These are phyloP conservation scores for Bertia moriformis DNA, from an alignment of 2,329 filamentous ascomycete genomes.

Conservation along the genomic window DNA sequence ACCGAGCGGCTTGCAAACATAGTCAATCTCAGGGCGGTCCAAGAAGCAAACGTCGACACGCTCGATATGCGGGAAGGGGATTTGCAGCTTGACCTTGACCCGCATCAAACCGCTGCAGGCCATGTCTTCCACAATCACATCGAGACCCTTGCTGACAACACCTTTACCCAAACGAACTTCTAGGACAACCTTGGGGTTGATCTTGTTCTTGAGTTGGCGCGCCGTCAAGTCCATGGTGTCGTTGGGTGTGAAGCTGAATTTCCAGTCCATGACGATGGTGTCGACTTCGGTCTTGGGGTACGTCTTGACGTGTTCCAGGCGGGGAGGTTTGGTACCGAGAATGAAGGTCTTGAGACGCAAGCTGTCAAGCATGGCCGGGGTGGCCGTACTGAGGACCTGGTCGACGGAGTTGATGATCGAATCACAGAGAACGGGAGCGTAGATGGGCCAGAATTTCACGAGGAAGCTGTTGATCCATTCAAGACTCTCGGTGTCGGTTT, in stretches of 20 bases:
- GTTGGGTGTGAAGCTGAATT: constrained; percentile 96
- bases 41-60: constrained; percentile 91
- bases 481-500: constrained; percentile 79
- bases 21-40: constrained; percentile 78
- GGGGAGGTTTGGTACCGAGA: constrained; percentile 83
- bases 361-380: constrained; percentile 83
- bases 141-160: constrained; percentile 89
- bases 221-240: constrained; percentile 84
- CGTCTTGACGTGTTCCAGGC: constrained; percentile 94
- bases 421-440: constrained; percentile 80
- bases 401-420: constrained; percentile 90
- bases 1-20: constrained; percentile 92
- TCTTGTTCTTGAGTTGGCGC: constrained; percentile 80
- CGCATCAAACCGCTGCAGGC: constrained; percentile 91
- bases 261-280: constrained; percentile 97
- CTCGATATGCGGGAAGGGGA: constrained; percentile 90
- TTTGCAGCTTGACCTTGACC: constrained; percentile 91
- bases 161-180: constrained; percentile 92
- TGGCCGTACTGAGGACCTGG: constrained; percentile 84
- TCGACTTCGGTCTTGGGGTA: constrained; percentile 80
- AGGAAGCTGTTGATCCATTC: constrained; percentile 99
- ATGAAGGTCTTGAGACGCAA: constrained; percentile 87
- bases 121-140: constrained; percentile 97
- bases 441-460: constrained; percentile 98
- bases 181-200: constrained; percentile 91